Conservation (phyloP, 257 asterid species). For the Ilex aquifolium region DNA sequence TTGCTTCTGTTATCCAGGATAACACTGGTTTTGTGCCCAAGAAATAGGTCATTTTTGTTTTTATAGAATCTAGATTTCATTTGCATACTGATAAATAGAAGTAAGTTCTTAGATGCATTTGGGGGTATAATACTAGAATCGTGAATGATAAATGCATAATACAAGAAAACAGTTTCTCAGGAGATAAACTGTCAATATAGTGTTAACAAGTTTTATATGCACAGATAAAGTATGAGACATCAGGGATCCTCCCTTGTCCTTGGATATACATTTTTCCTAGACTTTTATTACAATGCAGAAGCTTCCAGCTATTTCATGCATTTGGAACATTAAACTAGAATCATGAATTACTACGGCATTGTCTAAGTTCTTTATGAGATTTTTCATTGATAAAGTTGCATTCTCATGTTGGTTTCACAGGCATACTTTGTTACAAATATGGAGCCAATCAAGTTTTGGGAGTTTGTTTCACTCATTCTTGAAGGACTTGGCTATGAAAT, state of each 20-base stretch:
- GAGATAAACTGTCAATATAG: too few species aligned
- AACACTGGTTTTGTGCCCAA: too few species aligned
- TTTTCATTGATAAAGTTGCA: constrained; percentile 13
- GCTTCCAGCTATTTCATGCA: background rate
- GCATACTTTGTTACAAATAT: constrained; percentile 89
- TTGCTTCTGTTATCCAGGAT: too few species aligned
- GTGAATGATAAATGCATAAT: too few species aligned
- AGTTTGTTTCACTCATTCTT: constrained; percentile 78
- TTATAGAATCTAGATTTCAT: too few species aligned
- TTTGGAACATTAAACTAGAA: background rate
- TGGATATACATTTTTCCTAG: background rate
- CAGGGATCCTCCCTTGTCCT: background rate
- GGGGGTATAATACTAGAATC: too few species aligned
- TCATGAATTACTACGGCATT: background rate
- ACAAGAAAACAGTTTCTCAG: too few species aligned
- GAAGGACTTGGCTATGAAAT: constrained; percentile 95
- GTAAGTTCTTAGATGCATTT: too few species aligned
- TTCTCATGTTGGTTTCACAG: constrained; percentile 48
- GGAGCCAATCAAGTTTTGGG: constrained; percentile 95
- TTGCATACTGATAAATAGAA: too few species aligned
- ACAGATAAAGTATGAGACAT: background rate
- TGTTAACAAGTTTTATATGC: background rate
- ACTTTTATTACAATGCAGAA: background rate
- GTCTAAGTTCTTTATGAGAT: background rate
- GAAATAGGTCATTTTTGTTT: too few species aligned